These are phyloP conservation scores for Cercospora brassicicola DNA, from an alignment of 2,329 filamentous ascomycete species.

Conservation along the genomic window DNA sequence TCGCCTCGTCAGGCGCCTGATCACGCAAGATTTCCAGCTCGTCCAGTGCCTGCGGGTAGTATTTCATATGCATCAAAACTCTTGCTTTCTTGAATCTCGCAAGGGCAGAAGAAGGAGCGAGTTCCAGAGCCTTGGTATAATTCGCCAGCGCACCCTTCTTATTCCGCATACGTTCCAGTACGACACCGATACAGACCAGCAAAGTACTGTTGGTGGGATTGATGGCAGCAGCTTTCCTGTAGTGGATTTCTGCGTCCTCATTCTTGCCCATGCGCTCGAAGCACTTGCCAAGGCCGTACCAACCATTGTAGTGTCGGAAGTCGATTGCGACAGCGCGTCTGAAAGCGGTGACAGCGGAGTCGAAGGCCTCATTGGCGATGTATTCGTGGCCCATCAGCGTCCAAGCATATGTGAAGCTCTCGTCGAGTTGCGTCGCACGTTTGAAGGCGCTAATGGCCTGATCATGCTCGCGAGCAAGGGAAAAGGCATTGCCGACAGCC, in stretches of 20 bases:
- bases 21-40: slow-evolving; percentile 89
- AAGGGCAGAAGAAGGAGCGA: slow-evolving; percentile 78
- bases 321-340: slow-evolving; percentile 83
- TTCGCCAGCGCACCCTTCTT: slow-evolving; percentile 74
- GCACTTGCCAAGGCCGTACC: slow-evolving; percentile 79
- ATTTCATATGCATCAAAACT: slow-evolving; percentile 73
- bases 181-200: slow-evolving; percentile 86
- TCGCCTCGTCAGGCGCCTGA: slow-evolving; percentile 88
- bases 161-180: slow-evolving; percentile 82
- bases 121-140: slow-evolving; percentile 77
- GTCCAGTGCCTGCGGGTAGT: slow-evolving; percentile 68
- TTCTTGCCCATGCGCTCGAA: slow-evolving; percentile 54
- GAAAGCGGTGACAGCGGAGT: slow-evolving; percentile 87
- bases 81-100: slow-evolving; percentile 92
- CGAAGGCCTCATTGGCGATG: slow-evolving; percentile 93
- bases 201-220: slow-evolving; percentile 93
- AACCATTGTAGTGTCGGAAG: slow-evolving; percentile 93
- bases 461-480: slow-evolving; percentile 86
- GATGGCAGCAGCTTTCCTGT: slow-evolving; percentile 80
- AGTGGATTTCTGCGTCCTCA: slow-evolving; percentile 88
- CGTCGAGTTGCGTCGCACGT: slow-evolving; percentile 84
- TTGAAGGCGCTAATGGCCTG: slow-evolving; percentile 94
- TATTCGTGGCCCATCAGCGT: slow-evolving; percentile 96
- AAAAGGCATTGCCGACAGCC: slow-evolving; percentile 91
- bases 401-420: slow-evolving; percentile 91